Evolutionary conservation across 1,284 basidiomycete species (phyloP).

Genomic region (Marasmius sp.): DNA sequence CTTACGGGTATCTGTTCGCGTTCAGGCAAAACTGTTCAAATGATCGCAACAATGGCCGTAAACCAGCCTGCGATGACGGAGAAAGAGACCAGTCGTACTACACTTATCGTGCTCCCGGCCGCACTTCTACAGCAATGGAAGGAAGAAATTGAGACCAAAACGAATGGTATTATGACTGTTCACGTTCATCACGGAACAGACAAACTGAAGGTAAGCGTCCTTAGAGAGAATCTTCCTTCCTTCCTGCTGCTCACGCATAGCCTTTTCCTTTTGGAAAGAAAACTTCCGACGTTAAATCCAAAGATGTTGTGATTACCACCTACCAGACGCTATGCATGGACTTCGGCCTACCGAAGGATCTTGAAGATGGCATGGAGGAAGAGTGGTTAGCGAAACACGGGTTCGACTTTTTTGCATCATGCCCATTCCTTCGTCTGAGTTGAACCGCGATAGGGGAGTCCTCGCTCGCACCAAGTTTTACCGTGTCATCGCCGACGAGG

Average conservation of each 20-base stretch:
- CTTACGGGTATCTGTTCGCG: slow-evolving; percentile 2
- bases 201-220: slow-evolving; percentile 48
- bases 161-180: slow-evolving; percentile 60
- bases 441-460: slow-evolving; percentile 41
- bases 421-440: neutral
- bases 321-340: slow-evolving; percentile 64
- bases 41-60: slow-evolving; percentile 70
- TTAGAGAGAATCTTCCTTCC: slow-evolving; percentile 24
- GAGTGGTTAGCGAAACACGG: slow-evolving; percentile 50
- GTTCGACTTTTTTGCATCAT: slow-evolving; percentile 26
- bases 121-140: slow-evolving; percentile 75
- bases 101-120: slow-evolving; percentile 68
- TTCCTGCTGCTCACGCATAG: neutral
- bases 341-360: slow-evolving; percentile 46
- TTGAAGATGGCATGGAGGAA: slow-evolving; percentile 44
- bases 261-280: slow-evolving; percentile 7
- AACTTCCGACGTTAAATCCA: slow-evolving; percentile 41
- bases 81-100: slow-evolving; percentile 39
- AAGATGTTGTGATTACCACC: slow-evolving; percentile 69
- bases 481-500: slow-evolving; percentile 67
- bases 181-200: slow-evolving; percentile 68
- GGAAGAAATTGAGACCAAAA: slow-evolving; percentile 64
- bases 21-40: slow-evolving; percentile 65
- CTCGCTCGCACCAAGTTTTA: slow-evolving; percentile 58
- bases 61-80: slow-evolving; percentile 52